Evolutionary conservation across 257 asterid genomes (phyloP), one percentile per base, ranked within the genome.

Genomic region (Paraleonurus japonicus): DNA sequence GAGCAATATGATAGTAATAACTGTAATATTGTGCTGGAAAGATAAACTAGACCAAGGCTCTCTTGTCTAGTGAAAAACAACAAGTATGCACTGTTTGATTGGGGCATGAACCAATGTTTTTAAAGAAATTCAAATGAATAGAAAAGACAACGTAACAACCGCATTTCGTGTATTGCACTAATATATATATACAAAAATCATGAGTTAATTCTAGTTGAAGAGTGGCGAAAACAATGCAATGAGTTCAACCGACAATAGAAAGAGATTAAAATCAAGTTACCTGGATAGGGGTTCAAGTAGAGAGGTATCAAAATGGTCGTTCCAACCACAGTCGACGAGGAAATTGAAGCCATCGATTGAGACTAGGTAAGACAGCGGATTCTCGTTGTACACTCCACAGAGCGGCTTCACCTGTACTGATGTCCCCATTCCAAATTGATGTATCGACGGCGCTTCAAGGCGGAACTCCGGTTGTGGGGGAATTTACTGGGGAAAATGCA

Each of bases 271-370:
- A 41, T 43, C 3, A 13, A 70, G 28, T 35, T 4, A 93, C 99
- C 96, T 94, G 83, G 98, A 84, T 20, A 94, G 93, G 54, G 99
- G 96, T 76, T 89, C 87, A 9, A 94, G 98, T 50, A 94, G 88
- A 13, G 99, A 87, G 69, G 87, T 65, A n/a, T 94, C 96, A 55
- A 94, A 94, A 20, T 89, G 96, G 98, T 94, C 99, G 71, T 91
- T 94, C 99, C 99, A 91, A 51, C 99, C 98, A 79, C 99, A 94
- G 71, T 94, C 99, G 45, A 94, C 53, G 28, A 94, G 96, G 80
- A 94, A 85, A 76, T 91, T 91, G 88, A 94, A 94, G 73, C 87
- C 92, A 64, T 94, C 99, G 63, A 94, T 69, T 68, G 98, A 85
- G 76, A 94, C 96, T 26, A 94, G 81, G 74, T 94, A 94, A 27